Evolutionary conservation across 2,329 filamentous ascomycete genomes (phyloP).

Genomic region (Xylaria sp.): DNA sequence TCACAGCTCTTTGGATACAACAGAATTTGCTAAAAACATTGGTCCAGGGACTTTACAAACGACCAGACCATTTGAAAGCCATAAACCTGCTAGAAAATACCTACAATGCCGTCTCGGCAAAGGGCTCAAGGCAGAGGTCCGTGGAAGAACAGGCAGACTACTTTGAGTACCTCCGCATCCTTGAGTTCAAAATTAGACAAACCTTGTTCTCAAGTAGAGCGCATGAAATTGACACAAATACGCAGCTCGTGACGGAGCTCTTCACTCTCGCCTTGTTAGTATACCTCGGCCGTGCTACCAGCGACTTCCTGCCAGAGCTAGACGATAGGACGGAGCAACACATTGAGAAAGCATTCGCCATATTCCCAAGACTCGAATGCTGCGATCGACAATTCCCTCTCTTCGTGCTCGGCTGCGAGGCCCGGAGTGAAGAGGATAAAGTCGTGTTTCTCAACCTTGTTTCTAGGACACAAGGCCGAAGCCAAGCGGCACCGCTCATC

Average conservation of each 20-base stretch:
- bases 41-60: slow-evolving; percentile 2
- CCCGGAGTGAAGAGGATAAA: slow-evolving; percentile 41
- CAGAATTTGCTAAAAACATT: neutral
- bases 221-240: neutral
- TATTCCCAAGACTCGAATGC: slow-evolving; percentile 37
- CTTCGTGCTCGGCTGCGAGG: slow-evolving; percentile 44
- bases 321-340: slow-evolving; percentile 31
- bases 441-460: slow-evolving; percentile 45
- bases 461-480: slow-evolving; percentile 37
- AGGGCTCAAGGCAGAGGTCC: neutral
- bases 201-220: neutral
- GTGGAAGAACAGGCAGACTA: slow-evolving; percentile 5
- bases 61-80: neutral
- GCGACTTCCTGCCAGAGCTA: slow-evolving; percentile 1
- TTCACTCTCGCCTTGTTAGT: slow-evolving; percentile 26
- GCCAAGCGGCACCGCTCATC: slow-evolving; percentile 37
- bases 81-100: slow-evolving; percentile 11
- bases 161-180: slow-evolving; percentile 11
- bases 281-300: slow-evolving; percentile 5
- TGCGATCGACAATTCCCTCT: slow-evolving; percentile 45
- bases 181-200: slow-evolving; percentile 12
- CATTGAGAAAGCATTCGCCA: slow-evolving; percentile 44
- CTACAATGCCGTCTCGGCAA: slow-evolving; percentile 5
- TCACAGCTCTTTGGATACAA: neutral
- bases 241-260: slow-evolving; percentile 35